These are phyloP conservation scores for Ophioceras dolichostomum DNA, from an alignment of 2,329 filamentous ascomycete genomes.

Conservation along the genomic window DNA sequence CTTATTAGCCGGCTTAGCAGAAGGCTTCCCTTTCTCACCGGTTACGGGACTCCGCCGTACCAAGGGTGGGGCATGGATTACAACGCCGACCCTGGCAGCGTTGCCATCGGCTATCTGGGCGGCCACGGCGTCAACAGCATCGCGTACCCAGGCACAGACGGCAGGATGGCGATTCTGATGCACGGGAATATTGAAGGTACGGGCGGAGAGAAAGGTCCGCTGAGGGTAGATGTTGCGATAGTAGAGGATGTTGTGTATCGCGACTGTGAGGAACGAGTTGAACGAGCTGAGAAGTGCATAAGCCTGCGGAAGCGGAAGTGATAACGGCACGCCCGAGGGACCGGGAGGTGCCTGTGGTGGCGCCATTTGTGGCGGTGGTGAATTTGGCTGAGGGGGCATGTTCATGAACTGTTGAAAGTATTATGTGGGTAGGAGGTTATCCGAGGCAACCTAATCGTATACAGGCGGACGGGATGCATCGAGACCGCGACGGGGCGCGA, in stretches of 20 bases:
- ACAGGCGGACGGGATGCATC: no score
- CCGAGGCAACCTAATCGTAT: no score
- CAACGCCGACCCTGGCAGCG: conserved; percentile 34
- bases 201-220: conserved; percentile 63
- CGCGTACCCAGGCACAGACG: conserved; percentile 75
- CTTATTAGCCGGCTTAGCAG: background rate
- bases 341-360: background rate
- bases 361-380: background rate
- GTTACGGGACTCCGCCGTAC: no score
- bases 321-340: conserved; percentile 4
- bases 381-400: no score
- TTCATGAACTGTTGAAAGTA: no score
- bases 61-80: conserved; percentile 25
- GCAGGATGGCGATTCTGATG: conserved; percentile 77
- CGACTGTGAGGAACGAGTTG: conserved; percentile 67
- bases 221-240: conserved; percentile 69
- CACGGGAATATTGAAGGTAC: conserved; percentile 74
- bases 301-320: conserved; percentile 27
- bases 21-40: no score
- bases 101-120: conserved; percentile 51
- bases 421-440: no score
- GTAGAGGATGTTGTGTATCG: conserved; percentile 77
- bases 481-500: no score
- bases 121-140: conserved; percentile 62
- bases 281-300: conserved; percentile 55